Evolutionary conservation across 352 stramenopile genomes (phyloP), one percentile per base, ranked within the genome.

Genomic region (Phytophthora citricola): DNA sequence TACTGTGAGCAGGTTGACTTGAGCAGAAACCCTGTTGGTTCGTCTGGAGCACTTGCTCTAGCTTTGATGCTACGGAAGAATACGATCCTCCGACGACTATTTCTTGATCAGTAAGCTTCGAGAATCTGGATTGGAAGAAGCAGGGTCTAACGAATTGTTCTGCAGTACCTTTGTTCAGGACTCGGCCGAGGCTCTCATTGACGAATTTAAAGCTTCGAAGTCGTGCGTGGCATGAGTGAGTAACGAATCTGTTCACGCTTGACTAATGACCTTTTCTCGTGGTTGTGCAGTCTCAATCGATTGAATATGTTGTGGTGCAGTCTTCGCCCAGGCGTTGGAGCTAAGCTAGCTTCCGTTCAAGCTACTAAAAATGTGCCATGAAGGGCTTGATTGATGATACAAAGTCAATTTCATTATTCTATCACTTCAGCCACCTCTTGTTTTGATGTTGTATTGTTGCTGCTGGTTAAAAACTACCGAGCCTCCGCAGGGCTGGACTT

Each of bases 21-120:
- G 20, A 82, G 68, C 38, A 41, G 58, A n/a, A 85, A 85, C 34
- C 63, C 70, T 10, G 53, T 85, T 36, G 49, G 58, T 8, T 44
- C 54, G 17, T 20, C 36, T 43, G 73, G 76, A 0, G 65, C 53
- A 14, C 20, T 58, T 14, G 71, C 62, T 17, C 45, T 85, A 14
- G 66, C 76, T 32, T 66, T 40, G 1, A 82, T 82, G 71, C 26
- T 82, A 24, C 32, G 24, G 7, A 75, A 66, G 43, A 85, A 85
- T 29, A 22, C 1, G 15, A 75, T 34, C 0, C 67, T 85, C 17
- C 48, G 62, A 31, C 24, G 46, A 7, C 55, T 82, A 7, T 51
- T 72, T 17, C 76, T 85, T 41, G 64, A 72, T 55, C 49, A 63
- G 76, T 82, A 59, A 27, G 50, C 15, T 9, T 26, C 2, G 15